A percentile compares a stretch with the other conserved stretches of the same genome.
phyloP scores from a whole-genome alignment of 306 rosid genomes.

The Herpetospermum pedunculosum region DNA sequence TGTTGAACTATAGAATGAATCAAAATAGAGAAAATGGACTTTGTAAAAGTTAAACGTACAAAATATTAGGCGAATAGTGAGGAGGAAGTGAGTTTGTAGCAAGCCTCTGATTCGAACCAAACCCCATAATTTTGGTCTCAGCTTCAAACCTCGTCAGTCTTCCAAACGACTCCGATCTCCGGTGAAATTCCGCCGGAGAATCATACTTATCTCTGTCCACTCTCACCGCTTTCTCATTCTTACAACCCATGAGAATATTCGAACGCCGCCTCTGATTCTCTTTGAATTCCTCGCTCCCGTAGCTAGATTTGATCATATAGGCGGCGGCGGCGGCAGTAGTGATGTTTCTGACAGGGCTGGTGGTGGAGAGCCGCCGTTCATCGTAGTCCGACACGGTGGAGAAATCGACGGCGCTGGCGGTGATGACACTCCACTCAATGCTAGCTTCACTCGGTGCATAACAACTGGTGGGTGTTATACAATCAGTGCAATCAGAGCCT shows the following conservation, averaged over 20 bases:
- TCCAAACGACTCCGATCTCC: conserved; percentile 24
- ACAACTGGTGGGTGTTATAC: conserved; percentile 51
- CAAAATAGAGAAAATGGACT: too few relatives aligned
- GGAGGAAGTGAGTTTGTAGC: conserved; percentile 29
- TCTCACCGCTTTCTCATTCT: conserved; percentile 59
- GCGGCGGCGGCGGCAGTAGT: neutral
- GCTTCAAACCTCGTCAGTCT: conserved; percentile 34
- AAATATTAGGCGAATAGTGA: conserved; percentile 36
- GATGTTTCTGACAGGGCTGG: conserved; percentile 24
- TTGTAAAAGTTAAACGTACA: conserved; percentile 29
- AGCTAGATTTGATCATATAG: conserved; percentile 19
- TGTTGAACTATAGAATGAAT: too few relatives aligned
- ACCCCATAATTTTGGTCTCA: conserved; percentile 32
- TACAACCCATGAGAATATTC: conserved; percentile 47
- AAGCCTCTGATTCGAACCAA: conserved; percentile 35
- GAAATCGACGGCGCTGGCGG: conserved; percentile 78
- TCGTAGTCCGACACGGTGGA: conserved; percentile 60
- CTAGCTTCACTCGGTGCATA: conserved; percentile 96
- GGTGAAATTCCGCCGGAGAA: conserved; percentile 8
- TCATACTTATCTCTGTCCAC: conserved; percentile 46
- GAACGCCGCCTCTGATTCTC: conserved; percentile 23
- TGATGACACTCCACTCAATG: conserved; percentile 90
- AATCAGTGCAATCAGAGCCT: conserved; percentile 32
- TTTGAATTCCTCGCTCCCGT: conserved; percentile 18
- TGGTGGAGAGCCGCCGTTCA: conserved; percentile 36